Evolutionary conservation across 2,329 filamentous ascomycete genomes (phyloP).

Genomic region (Ophiostoma quercus): DNA sequence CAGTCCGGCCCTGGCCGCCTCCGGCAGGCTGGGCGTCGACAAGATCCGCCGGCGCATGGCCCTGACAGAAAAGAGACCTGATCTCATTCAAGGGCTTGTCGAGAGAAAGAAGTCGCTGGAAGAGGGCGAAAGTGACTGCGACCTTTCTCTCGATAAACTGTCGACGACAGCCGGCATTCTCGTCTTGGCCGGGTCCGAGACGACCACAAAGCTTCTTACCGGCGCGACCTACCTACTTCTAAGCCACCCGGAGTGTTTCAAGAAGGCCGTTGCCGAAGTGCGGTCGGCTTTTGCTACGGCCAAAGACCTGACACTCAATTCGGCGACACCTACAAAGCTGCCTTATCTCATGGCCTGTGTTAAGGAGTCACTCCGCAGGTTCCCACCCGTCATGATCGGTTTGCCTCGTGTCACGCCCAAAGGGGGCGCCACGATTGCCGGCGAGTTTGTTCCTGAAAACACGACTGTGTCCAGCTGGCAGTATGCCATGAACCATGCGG

Average conservation of each 20-base stretch:
- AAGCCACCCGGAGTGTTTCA: neutral
- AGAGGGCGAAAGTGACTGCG: neutral
- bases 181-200: neutral
- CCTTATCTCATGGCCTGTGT: neutral
- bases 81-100: neutral
- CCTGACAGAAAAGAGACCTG: neutral
- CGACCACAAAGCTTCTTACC: neutral
- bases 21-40: neutral
- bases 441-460: neutral
- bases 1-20: too few relatives aligned
- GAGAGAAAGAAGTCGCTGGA: neutral
- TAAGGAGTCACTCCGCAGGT: neutral
- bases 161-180: neutral
- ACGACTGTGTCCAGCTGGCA: neutral
- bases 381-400: too few relatives aligned
- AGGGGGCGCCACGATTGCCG: neutral
- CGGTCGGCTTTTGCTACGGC: neutral
- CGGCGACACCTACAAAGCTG: neutral
- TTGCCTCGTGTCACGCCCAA: too few relatives aligned
- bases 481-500: neutral
- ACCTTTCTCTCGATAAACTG: neutral
- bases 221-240: neutral
- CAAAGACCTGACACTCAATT: neutral
- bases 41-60: neutral
- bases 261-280: neutral